A percentile compares a stretch with the other conserved stretches of the same genome.
Evolutionary conservation across 352 stramenopile species (phyloP).

Genomic region (Thalassiosira livingstoniorum): DNA sequence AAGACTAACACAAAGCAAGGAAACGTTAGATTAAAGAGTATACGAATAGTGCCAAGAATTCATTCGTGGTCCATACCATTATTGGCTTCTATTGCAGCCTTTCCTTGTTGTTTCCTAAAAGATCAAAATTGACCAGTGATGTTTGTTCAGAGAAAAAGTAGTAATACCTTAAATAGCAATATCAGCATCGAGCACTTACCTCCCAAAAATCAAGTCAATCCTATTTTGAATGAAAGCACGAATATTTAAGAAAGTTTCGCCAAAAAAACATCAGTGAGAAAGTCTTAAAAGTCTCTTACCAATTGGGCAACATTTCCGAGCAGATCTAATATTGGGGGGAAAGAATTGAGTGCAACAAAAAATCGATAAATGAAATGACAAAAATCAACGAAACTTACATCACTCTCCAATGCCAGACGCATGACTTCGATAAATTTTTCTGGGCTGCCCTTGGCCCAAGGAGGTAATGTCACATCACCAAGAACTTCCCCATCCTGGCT

Average conservation of each 20-base stretch:
- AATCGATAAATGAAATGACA: neutral
- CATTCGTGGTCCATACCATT: slow-evolving; percentile 83
- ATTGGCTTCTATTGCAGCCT: slow-evolving; percentile 91
- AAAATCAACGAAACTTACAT: slow-evolving; percentile 43
- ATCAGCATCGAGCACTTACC: slow-evolving; percentile 8
- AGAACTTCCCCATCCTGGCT: slow-evolving; percentile 90
- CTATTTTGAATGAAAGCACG: no score
- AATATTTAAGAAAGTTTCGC: no score
- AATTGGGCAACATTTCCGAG: slow-evolving; percentile 95
- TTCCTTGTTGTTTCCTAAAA: slow-evolving; percentile 91
- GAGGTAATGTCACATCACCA: slow-evolving; percentile 91
- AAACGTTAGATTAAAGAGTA: neutral
- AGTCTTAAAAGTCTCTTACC: no score
- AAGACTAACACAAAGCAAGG: slow-evolving; percentile 84
- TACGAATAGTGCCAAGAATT: neutral
- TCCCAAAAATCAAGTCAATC: slow-evolving; percentile 98
- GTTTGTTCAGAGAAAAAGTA: neutral
- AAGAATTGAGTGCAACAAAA: neutral
- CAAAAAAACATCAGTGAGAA: no score
- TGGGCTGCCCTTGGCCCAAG: slow-evolving; percentile 92
- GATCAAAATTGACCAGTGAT: slow-evolving; percentile 11
- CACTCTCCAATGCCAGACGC: slow-evolving; percentile 93
- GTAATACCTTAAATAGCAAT: slow-evolving; percentile 4
- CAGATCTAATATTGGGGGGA: slow-evolving; percentile 81
- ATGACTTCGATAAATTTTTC: slow-evolving; percentile 96